A percentile compares a stretch with the other conserved stretches of the same genome.
phyloP scores from a whole-genome alignment of 495 filamentous ascomycete genomes.

The Chaetomium tenue region DNA sequence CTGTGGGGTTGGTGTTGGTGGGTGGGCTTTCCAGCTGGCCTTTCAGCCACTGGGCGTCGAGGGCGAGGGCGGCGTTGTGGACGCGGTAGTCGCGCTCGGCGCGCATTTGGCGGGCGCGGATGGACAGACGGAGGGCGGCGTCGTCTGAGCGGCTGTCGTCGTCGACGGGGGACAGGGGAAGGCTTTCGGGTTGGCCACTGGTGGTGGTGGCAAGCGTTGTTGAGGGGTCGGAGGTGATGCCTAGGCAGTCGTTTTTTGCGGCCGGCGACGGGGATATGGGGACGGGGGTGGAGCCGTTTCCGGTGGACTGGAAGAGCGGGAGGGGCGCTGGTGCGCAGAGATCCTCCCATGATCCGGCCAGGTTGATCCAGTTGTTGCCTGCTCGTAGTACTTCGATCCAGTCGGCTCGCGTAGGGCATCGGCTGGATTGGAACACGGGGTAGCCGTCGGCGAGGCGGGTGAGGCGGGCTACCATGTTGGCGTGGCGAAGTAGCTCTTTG shows the following conservation, averaged over 20 bases:
- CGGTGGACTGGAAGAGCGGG: constrained; percentile 33
- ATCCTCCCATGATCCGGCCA: constrained; percentile 62
- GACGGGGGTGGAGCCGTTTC: constrained; percentile 14
- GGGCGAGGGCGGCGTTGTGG: constrained; percentile 29
- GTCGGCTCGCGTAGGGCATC: constrained; percentile 69
- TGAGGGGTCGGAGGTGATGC: background rate
- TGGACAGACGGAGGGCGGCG: constrained; percentile 58
- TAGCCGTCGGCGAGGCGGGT: constrained; percentile 73
- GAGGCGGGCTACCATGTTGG: constrained; percentile 73
- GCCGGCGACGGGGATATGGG: constrained; percentile 14
- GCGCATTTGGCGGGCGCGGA: constrained; percentile 57
- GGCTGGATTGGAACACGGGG: constrained; percentile 71
- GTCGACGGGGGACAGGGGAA: constrained; percentile 59
- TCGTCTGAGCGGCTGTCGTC: constrained; percentile 66
- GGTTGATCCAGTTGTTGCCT: constrained; percentile 62
- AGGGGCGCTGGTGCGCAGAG: constrained; percentile 68
- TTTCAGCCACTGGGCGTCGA: constrained; percentile 20
- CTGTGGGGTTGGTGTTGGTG: no score
- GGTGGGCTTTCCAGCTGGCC: background rate
- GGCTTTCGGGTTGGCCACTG: constrained; percentile 52
- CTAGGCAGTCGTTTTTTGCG: background rate
- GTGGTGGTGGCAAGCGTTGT: background rate
- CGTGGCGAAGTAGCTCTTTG: constrained; percentile 71
- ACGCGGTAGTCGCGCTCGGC: constrained; percentile 50
- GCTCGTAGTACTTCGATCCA: constrained; percentile 73